phyloP scores from a whole-genome alignment of 2,329 filamentous ascomycete genomes.

The Phyllosticta citribraziliensis region DNA sequence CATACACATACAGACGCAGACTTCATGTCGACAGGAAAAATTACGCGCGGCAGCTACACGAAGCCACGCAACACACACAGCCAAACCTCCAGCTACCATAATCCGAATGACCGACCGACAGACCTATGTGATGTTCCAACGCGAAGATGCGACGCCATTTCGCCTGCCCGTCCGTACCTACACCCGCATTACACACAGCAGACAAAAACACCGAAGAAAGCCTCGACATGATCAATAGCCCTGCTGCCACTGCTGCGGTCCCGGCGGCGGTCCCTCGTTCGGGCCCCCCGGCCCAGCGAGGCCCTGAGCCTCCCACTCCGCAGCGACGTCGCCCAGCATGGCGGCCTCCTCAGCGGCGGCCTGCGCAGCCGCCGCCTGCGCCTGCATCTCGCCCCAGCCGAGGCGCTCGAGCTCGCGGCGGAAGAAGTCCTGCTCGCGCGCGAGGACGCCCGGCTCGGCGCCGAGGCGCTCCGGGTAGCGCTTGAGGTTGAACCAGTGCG shows the following conservation, averaged over 20 bases:
- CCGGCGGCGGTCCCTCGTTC: background rate
- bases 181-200: too few relatives aligned
- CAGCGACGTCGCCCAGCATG: background rate
- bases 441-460: constrained; percentile 28
- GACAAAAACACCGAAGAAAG: too few relatives aligned
- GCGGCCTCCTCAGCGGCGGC: background rate
- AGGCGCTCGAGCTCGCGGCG: constrained; percentile 41
- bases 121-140: too few relatives aligned
- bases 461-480: constrained; percentile 72
- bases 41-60: too few relatives aligned
- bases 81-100: too few relatives aligned
- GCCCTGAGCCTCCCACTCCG: background rate
- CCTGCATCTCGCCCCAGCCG: constrained; percentile 28
- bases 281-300: background rate
- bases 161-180: too few relatives aligned
- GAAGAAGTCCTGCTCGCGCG: constrained; percentile 40
- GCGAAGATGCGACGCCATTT: too few relatives aligned
- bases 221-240: background rate
- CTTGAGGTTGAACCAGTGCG: constrained; percentile 88
- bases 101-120: too few relatives aligned
- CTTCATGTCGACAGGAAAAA: too few relatives aligned
- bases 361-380: background rate
- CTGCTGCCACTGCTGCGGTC: background rate
- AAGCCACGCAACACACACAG: too few relatives aligned
- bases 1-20: too few relatives aligned